Conservation (phyloP, 192 early-diverging fungal species). For the Diversispora epigaea region DNA sequence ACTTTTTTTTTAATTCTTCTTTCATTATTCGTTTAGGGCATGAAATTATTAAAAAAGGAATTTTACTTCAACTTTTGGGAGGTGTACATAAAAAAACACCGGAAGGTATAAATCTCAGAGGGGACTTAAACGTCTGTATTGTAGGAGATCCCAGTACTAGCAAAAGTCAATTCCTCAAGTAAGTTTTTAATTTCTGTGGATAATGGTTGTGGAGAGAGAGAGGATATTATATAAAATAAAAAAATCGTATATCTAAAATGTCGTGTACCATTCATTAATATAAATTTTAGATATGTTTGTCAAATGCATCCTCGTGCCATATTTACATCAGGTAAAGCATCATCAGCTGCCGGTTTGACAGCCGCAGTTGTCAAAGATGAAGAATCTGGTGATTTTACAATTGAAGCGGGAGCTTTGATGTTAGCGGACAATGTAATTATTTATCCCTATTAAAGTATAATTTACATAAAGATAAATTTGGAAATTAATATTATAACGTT, state of each 20-base stretch:
- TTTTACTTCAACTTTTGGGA: constrained; percentile 90
- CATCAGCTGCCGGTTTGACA: constrained; percentile 93
- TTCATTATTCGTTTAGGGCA: constrained; percentile 54
- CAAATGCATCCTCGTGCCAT: constrained; percentile 89
- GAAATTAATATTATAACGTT: background rate
- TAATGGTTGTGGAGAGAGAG: no score
- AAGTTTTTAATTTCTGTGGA: constrained; percentile 17
- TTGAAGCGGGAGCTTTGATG: constrained; percentile 97
- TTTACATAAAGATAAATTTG: background rate
- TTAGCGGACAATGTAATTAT: constrained; percentile 85
- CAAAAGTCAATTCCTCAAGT: constrained; percentile 96
- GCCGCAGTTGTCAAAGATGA: constrained; percentile 94
- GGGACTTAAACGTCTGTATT: constrained; percentile 97
- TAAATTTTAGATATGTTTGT: constrained; percentile 71
- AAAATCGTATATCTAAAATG: background rate
- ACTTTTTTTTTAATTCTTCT: no score
- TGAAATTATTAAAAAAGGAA: constrained; percentile 92
- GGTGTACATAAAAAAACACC: constrained; percentile 92
- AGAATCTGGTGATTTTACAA: constrained; percentile 96
- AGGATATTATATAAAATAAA: background rate
- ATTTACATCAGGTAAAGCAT: constrained; percentile 95
- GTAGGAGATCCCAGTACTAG: constrained; percentile 95
- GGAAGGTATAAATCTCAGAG: constrained; percentile 92
- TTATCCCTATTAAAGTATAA: background rate
- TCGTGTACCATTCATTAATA: background rate